Evolutionary conservation across 345 rosid species (phyloP), one percentile per base, ranked within the genome.

Genomic region (Orychophragmus violaceus): DNA sequence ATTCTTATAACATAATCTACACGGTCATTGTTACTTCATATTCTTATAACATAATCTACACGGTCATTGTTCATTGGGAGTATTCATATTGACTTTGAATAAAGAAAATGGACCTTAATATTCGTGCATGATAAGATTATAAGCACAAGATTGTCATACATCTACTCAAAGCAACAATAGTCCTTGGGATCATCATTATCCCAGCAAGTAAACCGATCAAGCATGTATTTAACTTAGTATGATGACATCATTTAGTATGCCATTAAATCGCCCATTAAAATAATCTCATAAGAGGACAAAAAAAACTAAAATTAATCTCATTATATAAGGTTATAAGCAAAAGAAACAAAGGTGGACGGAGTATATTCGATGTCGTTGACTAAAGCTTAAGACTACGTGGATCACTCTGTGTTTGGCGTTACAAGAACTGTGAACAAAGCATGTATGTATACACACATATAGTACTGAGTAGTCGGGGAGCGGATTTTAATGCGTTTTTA

Each of bases 211-310:
- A 67, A 55, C 30, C 39, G 24, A 32, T 60, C 52, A n/a, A 69
- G 19, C 3, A 21, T 60, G 25, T 60, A 16, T 25, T 10, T 41
- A 41, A 7, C 51, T 52, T 29, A 69, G 24, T 69, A 36, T 27
- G 61, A 51, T 44, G 63, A 42, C 68, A 61, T 62, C 56, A 32
- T 69, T 60, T 19, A 60, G 2, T 30, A 52, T 61, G 62, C 52
- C 55, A 61, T 46, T 52, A 22, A 59, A 39, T 62, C 42, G 1
- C 24, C 23, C 16, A 18, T 18, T 59, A 12, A 27, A 35, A 48
- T 48, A 28, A 48, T 48, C 29, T 19, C 49, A 68, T 8, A 14
- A 8, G 22, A n/a, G n/a, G n/a, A n/a, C 11, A 18, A 27, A 35
- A 42, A 0, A 54, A 55, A n/a, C n/a, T 42, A 2, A 42, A 17